Conservation (phyloP, 345 rosid species). For the Punica granatum region DNA sequence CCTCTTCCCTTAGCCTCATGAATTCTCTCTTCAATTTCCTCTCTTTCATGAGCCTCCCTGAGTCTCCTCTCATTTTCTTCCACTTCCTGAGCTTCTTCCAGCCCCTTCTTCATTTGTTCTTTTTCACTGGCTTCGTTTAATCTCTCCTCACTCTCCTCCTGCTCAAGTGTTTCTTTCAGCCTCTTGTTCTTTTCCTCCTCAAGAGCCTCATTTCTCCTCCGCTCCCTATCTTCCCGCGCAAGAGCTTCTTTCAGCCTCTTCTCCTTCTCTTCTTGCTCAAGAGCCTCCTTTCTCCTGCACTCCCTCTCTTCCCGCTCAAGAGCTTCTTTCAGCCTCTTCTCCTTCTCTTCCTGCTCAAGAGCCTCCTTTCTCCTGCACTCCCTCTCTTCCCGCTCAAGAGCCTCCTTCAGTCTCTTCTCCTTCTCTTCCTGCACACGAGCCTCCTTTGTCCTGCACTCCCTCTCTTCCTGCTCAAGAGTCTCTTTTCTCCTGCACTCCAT, state of each 20-base stretch:
- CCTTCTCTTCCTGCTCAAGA: constrained; percentile 21
- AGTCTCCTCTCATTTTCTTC: constrained; percentile 11
- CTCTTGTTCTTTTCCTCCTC: constrained; percentile 34
- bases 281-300: constrained; percentile 24
- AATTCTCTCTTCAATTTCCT: constrained; percentile 1
- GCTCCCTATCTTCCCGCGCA: constrained; percentile 33
- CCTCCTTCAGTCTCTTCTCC: constrained; percentile 7
- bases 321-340: constrained; percentile 10
- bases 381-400: constrained; percentile 34
- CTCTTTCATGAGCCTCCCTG: constrained; percentile 6
- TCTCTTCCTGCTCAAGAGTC: constrained; percentile 23
- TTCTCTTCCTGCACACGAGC: constrained; percentile 9
- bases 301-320: constrained; percentile 32
- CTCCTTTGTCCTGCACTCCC: constrained; percentile 1
- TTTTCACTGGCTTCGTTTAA: constrained; percentile 25
- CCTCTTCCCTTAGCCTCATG: constrained; percentile 38
- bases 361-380: constrained; percentile 27
- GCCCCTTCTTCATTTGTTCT: constrained; percentile 14
- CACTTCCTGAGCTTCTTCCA: constrained; percentile 12
- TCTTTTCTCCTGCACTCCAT: constrained; percentile 29
- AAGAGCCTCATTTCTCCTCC: constrained; percentile 22
- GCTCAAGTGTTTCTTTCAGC: constrained; percentile 27
- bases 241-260: constrained; percentile 28
- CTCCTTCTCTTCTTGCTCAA: constrained; percentile 28
- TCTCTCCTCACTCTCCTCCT: constrained; percentile 35